Base-by-base conservation (phyloP, 139 green algal species). In the Volvox reticuliferus region DNA sequence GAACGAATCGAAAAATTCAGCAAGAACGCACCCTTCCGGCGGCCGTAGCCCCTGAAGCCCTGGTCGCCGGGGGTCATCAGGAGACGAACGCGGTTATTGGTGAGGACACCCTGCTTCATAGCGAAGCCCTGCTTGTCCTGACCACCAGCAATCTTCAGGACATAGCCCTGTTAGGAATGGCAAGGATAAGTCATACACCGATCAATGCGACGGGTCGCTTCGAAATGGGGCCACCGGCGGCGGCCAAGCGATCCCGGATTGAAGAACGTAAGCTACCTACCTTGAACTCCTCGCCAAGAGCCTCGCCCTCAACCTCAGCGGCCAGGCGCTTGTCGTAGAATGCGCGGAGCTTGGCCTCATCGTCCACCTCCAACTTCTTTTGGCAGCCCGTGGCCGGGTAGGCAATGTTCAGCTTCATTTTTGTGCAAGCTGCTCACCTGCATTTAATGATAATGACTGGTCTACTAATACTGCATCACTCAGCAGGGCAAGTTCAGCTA, bases 321-420 rank as follows among this genome's bases (percentile, higher is more conserved):
- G 97, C 93, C 26, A 99, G 84, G 84, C 98, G 95, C 96, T 99
- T 99, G 94, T 99, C 98, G 89, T 98, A 99, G 94, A 99, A 99
- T 19, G 97, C 94, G 79, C 98, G 97, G 96, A 99, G 97, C 97
- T 99, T 99, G 86, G 92, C 90, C 28, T 99, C 98, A 90, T 99
- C 98, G 88, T 99, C 98, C 85, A 99, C 98, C 95, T 99, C 98
- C 68, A 99, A 93, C 98, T 99, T 99, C 96, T 99, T 99, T 95
- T 99, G 98, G 93, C 95, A 98, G 19, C 98, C 98, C 67, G 97
- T 99, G n/a, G 95, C 90, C 73, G 98, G 98, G 96, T 98, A 99
- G 14, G 98, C 97, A 73, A 99, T 99, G 93, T 99, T 99, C 92
- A 99, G 96, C 98, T 99, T 97, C 97, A 98, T 93, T 65, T 81